phyloP scores from a whole-genome alignment of 805 yeast species.

The Candida sanyiensis region DNA sequence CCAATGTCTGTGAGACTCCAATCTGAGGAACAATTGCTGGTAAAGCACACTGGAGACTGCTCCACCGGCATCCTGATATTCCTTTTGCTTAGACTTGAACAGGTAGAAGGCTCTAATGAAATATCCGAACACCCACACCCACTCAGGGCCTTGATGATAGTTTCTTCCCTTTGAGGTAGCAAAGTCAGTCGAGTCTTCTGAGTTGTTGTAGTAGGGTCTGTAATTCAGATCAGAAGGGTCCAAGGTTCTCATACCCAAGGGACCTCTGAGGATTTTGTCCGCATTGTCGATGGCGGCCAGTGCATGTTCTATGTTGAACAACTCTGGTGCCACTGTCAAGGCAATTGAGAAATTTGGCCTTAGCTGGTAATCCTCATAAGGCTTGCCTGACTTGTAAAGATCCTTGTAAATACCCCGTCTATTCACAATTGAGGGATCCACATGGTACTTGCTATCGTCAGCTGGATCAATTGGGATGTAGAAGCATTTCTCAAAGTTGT shows the following conservation, averaged over 20 bases:
- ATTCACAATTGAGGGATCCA: constrained; percentile 64
- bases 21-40: constrained; percentile 53
- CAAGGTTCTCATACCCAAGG: constrained; percentile 84
- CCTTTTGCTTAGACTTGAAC: constrained; percentile 42
- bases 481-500: constrained; percentile 73
- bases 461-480: constrained; percentile 63
- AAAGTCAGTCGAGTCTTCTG: constrained; percentile 78
- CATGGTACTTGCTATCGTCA: constrained; percentile 55
- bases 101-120: constrained; percentile 71
- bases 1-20: constrained; percentile 65
- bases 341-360: constrained; percentile 93
- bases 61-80: constrained; percentile 28
- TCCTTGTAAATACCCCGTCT: constrained; percentile 95
- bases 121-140: constrained; percentile 92
- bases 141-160: constrained; percentile 98
- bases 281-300: constrained; percentile 62
- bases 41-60: constrained; percentile 47
- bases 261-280: constrained; percentile 74
- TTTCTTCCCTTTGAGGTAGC: constrained; percentile 93
- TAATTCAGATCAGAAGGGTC: constrained; percentile 93
- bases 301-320: constrained; percentile 62
- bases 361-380: constrained; percentile 89
- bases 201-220: constrained; percentile 80
- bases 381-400: constrained; percentile 71
- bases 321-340: constrained; percentile 90